A percentile compares a stretch with the other conserved stretches of the same genome.
phyloP scores from a whole-genome alignment of 345 rosid species.

The Angophora floribunda region DNA sequence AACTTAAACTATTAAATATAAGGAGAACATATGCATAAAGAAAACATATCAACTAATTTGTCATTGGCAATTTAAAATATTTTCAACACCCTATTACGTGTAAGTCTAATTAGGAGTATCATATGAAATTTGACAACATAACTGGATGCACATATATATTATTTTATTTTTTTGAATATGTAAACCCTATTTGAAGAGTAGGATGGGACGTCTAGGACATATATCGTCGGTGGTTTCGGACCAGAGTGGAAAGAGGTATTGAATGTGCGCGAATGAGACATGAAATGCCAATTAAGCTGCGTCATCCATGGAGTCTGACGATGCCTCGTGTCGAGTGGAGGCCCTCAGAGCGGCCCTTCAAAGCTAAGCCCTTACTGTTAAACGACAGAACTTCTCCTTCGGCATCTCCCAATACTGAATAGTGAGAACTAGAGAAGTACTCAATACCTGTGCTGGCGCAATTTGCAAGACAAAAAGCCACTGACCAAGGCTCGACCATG shows the following conservation, averaged over 20 bases:
- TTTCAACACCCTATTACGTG: background rate
- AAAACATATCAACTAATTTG: background rate
- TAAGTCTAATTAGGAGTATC: background rate
- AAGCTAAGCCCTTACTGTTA: background rate
- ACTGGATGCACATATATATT: background rate
- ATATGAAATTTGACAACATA: background rate
- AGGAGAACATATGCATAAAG: background rate
- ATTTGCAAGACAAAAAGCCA: background rate
- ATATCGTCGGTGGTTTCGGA: background rate
- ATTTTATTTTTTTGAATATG: too few species aligned
- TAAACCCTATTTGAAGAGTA: too few species aligned
- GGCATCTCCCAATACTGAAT: background rate
- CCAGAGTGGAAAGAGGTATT: background rate
- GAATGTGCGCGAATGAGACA: background rate
- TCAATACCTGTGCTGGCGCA: background rate
- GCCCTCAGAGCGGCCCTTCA: background rate
- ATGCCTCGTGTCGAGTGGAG: background rate
- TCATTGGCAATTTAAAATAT: fast-evolving
- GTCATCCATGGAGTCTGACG: background rate
- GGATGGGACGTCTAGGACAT: background rate
- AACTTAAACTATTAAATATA: background rate
- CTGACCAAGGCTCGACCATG: background rate
- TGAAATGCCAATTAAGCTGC: background rate
- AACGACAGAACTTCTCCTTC: background rate
- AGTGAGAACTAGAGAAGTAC: background rate